Evolutionary conservation across 768 basidiomycete species (phyloP).

Genomic region (Lactarius deliciosus): DNA sequence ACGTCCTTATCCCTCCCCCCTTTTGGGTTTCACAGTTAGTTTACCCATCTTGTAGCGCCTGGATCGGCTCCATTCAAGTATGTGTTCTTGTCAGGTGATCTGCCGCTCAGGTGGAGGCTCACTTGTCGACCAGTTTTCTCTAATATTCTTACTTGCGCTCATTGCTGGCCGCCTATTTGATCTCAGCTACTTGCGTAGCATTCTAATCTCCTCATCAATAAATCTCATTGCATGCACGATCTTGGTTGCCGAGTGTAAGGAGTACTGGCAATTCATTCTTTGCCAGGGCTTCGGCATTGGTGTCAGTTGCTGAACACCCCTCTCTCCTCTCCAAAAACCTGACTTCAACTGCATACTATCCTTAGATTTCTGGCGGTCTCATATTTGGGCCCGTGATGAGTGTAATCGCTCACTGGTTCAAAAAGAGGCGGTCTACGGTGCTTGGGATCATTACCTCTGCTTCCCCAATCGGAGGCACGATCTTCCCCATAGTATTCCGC

Average conservation of each 20-base stretch:
- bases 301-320: slow-evolving; percentile 39
- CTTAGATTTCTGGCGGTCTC: slow-evolving; percentile 43
- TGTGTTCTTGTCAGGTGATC: slow-evolving; percentile 6
- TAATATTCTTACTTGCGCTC: slow-evolving; percentile 62
- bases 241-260: slow-evolving; percentile 65
- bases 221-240: slow-evolving; percentile 57
- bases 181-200: slow-evolving; percentile 59
- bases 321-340: neutral
- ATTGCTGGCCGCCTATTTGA: slow-evolving; percentile 71
- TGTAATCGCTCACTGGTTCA: slow-evolving; percentile 73
- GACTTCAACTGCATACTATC: neutral
- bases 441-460: slow-evolving; percentile 65
- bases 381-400: slow-evolving; percentile 63
- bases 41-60: slow-evolving; percentile 47
- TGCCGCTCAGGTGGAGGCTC: neutral
- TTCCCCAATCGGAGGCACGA: slow-evolving; percentile 64
- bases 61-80: slow-evolving; percentile 80
- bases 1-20: slow-evolving; percentile 15
- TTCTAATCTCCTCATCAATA: slow-evolving; percentile 48
- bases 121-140: slow-evolving; percentile 49
- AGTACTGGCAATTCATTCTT: slow-evolving; percentile 77
- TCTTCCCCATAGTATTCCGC: slow-evolving; percentile 62
- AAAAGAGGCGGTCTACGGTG: slow-evolving; percentile 52
- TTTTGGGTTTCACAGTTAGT: neutral
- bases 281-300: slow-evolving; percentile 71